Percentiles rank a stretch among this genome's conserved stretches.
Evolutionary conservation across 2,329 filamentous ascomycete species (phyloP).

Genomic region (Orbilia blumenaviensis): DNA sequence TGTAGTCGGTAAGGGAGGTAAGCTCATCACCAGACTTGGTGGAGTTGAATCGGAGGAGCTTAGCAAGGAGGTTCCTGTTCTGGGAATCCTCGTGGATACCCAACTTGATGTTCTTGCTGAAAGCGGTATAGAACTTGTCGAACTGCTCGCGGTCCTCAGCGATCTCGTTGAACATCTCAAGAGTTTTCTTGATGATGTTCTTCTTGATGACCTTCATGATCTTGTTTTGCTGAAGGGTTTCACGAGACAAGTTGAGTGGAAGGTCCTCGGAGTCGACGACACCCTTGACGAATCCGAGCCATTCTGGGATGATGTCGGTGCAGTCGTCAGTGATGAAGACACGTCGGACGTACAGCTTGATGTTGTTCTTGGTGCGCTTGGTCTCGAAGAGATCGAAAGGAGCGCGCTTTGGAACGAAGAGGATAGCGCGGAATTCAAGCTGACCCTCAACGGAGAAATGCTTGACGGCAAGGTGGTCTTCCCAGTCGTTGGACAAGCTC

Average conservation of each 20-base stretch:
- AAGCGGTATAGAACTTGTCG: constrained; percentile 99
- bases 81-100: constrained; percentile 99
- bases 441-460: constrained; percentile 99
- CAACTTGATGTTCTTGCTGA: constrained; percentile 99
- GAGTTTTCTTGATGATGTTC: constrained; percentile 99
- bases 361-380: constrained; percentile 99
- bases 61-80: constrained; percentile 91
- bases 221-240: constrained; percentile 99
- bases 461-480: constrained; percentile 99
- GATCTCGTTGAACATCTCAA: constrained; percentile 99
- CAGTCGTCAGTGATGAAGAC: constrained; percentile 99
- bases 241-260: constrained; percentile 98
- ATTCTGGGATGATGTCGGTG: constrained; percentile 98
- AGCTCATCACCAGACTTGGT: constrained; percentile 98
- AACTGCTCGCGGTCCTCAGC: constrained; percentile 99
- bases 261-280: constrained; percentile 99
- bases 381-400: constrained; percentile 99
- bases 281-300: constrained; percentile 99
- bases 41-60: constrained; percentile 98
- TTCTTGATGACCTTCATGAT: constrained; percentile 99
- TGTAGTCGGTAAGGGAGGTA: constrained; percentile 95
- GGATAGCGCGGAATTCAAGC: constrained; percentile 99
- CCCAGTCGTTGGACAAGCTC: constrained; percentile 99
- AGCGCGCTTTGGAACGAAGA: constrained; percentile 99
- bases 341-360: constrained; percentile 99